Base-by-base conservation (phyloP, 1,284 basidiomycete species). In the Ustilago cynodontis region DNA sequence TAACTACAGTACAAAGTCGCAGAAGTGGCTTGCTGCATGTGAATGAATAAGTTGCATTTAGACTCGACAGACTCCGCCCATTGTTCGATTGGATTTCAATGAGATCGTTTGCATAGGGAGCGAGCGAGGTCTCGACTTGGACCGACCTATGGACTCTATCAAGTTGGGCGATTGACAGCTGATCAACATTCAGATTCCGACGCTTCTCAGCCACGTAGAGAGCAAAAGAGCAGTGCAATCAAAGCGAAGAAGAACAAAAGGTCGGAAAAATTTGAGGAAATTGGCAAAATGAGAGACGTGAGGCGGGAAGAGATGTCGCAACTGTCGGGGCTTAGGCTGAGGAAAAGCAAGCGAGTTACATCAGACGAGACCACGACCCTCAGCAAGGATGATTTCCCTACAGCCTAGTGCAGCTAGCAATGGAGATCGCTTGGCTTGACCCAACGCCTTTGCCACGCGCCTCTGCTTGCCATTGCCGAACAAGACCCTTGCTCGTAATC, bases 261-360 rank as follows among this genome's bases (percentile, higher is more conserved):
- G 14, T 37, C 35, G 35, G 35, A 37, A 37, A 37, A 37, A 37
- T 37, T 11, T 13, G n/a, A 11, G 35, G 7, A 37, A 37, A 37
- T 10, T 11, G 35, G 35, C 35, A n/a, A 16, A 8, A 13, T 20
- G n/a, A 20, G 43, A 45, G n/a, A 45, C 3, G 8, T 22, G n/a
- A 45, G 13, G 35, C 35, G 35, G 3, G 7, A 37, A 6, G 31
- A 33, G 31, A 45, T 45, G 22, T 22, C 43, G 43, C 43, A n/a
- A 20, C n/a, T 20, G 13, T 7, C 43, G 20, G 43, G 18, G n/a
- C 3, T 31, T 18, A 28, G 1, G 6, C 49, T 14, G 24, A 10
- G 26, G 29, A 47, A 58, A 47, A 39, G 37, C 31, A 35, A 50
- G 58, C 58, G 58, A 59, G 58, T 26, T 59, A 59, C 47, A 59